Base-by-base conservation (phyloP, 2,329 filamentous ascomycete species). In the Furcasterigmium furcatum region DNA sequence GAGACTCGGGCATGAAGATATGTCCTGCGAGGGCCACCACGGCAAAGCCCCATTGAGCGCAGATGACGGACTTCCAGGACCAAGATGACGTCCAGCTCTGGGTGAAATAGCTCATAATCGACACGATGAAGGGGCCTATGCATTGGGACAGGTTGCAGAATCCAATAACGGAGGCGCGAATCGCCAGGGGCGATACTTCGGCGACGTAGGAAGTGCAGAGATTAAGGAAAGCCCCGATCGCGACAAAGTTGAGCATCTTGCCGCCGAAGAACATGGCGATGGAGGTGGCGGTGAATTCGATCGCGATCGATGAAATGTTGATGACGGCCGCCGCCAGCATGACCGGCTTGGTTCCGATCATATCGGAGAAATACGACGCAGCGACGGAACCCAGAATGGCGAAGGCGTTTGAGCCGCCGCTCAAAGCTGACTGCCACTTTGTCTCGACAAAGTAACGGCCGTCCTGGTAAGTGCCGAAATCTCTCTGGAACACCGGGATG, bases 41-140 rank as follows among this genome's bases (percentile, higher is more conserved):
- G 4, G 65, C 65, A 24, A 71, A 67, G 0, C 67, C 69, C 52
- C 66, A 72, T 19, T 72, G 68, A 0, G 67, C 62, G 14, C 55
- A 59, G 35, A 72, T 68, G 0, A 71, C 51, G 2, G 66, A 58
- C 20, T 68, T 63, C 54, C 70, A 72, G 2, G 69, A 64, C 70
- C 69, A 72, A 18, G 63, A 55, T 14, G 51, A 62, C 0, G 60
- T 55, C 55, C 64, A 65, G 7, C 58, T 54, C 2, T 66, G 62
- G 2, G 64, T 70, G 45, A 52, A 57, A 47, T 67, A 61, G 39
- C 58, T 58, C 39, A 67, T 60, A 13, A 66, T 58, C n/a, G 64
- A 62, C 0, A 64, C 62, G 12, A 64, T 57, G 13, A 72, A 62
- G 0, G 66, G 66, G 0, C 67, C 69, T 2, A 72, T 58, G 10